Evolutionary conservation across 768 basidiomycete genomes (phyloP).

Genomic region (Peribolospora baueri): DNA sequence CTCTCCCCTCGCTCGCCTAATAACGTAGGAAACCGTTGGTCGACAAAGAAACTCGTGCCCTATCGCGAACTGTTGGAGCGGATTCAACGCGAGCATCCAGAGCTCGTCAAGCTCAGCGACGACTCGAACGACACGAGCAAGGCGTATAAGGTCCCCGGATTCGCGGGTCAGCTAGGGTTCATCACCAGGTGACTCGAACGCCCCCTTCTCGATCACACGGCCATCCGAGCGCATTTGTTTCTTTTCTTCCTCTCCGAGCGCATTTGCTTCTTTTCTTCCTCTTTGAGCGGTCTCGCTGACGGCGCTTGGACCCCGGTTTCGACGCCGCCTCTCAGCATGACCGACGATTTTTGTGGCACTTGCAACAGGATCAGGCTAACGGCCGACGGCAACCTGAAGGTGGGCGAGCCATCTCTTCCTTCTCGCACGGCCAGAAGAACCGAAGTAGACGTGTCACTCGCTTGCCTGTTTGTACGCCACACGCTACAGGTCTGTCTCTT

Average conservation of each 20-base stretch:
- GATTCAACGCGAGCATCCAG: constrained; percentile 29
- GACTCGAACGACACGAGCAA: constrained; percentile 58
- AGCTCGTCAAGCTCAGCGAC: constrained; percentile 30
- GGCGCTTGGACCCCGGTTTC: no score
- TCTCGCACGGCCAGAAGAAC: background rate
- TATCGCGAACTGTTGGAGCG: constrained; percentile 37
- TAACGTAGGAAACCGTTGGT: constrained; percentile 56
- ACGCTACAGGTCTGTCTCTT: constrained; percentile 52
- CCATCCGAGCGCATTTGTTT: no score
- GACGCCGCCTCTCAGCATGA: constrained; percentile 37
- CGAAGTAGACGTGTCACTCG: no score
- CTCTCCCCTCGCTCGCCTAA: background rate
- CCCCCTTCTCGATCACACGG: no score
- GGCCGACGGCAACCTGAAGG: constrained; percentile 81
- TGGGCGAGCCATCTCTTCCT: constrained; percentile 5
- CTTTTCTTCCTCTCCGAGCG: no score
- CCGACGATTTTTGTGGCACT: constrained; percentile 67
- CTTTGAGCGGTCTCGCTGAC: background rate
- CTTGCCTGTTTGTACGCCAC: background rate
- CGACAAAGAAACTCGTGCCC: constrained; percentile 55
- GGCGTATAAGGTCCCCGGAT: constrained; percentile 48
- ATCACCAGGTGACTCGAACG: constrained; percentile 26
- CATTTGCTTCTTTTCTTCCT: no score
- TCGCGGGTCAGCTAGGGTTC: constrained; percentile 48
- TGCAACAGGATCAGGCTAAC: constrained; percentile 66